Base-by-base conservation (phyloP, 768 basidiomycete species). In the Boletus insuetus region DNA sequence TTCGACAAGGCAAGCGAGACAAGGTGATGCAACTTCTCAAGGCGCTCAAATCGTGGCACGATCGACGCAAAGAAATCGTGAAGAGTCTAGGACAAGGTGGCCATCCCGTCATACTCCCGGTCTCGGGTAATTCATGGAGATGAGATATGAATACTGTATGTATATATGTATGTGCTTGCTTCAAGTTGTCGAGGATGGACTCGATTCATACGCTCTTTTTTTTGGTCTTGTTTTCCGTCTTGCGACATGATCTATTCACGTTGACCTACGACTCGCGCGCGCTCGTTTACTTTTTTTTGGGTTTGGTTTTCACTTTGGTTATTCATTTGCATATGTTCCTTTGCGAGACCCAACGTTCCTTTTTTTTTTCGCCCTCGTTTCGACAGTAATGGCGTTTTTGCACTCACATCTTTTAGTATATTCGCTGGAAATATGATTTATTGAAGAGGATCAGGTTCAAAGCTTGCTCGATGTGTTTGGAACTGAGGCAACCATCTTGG, bases 21-120 rank as follows among this genome's bases (percentile, higher is more conserved):
- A 94, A 91, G 75, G 82, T 96, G 56, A 62, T 87, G 5, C 87
- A 93, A 69, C 74, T 98, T 34, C 68, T 98, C 63, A 83, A 78
- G 61, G 87, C 89, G 37, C 67, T 94, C 62, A 89, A 84, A 71
- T 69, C 72, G 0, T 92, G 91, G 91, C 88, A 92, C 68, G 91
- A 94, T 38, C 87, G 86, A 73, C 72, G 87, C 34, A 77, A 70
- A 51, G 77, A 78, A 12, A 74, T 89, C 22, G 77, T 79, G 40
- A 74, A 74, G 56, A 82, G 79, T 37, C 73, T 88, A 40, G 82
- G 80, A 3, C 71, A 72, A 32, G 73, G 73, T 71, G 7, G 14
- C 37, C 6, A 47, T 17, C 49, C 49, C 0, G 46, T 61, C 37
- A 47, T 64, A 49, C 46, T 53, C 9, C 47, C 53, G 11, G 49